Evolutionary conservation across 108 stramenopile species (phyloP).

Genomic region (Cylindrotheca fusiformis): DNA sequence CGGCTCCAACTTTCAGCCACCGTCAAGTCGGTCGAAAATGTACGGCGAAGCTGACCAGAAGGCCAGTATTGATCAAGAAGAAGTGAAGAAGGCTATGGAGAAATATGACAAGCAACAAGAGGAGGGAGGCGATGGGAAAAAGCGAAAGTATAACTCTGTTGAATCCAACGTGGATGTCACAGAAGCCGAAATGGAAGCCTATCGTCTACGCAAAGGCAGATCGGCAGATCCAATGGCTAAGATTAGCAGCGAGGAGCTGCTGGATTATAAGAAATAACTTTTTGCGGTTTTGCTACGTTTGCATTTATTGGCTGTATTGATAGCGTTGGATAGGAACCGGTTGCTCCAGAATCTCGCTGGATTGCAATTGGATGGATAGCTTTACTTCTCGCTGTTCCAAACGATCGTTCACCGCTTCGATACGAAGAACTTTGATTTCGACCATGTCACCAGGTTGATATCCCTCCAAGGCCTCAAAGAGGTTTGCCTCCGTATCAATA

Average conservation of each 20-base stretch:
- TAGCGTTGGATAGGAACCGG: background rate
- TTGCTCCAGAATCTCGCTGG: slow-evolving; percentile 22
- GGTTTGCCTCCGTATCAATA: slow-evolving; percentile 84
- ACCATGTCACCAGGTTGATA: slow-evolving; percentile 84
- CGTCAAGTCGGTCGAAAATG: slow-evolving; percentile 65
- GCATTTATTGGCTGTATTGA: background rate
- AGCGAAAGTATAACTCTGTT: slow-evolving; percentile 90
- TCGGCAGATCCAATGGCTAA: slow-evolving; percentile 89
- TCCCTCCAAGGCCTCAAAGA: slow-evolving; percentile 86
- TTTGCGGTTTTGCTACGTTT: background rate
- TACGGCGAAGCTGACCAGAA: slow-evolving; percentile 86
- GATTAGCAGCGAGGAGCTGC: slow-evolving; percentile 58
- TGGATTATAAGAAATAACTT: slow-evolving; percentile 52
- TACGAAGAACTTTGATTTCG: slow-evolving; percentile 68
- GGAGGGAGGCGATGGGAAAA: slow-evolving; percentile 33
- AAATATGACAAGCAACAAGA: slow-evolving; percentile 40
- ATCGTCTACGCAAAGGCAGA: slow-evolving; percentile 73
- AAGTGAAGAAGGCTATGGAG: slow-evolving; percentile 73
- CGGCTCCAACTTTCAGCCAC: slow-evolving; percentile 25
- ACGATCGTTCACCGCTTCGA: slow-evolving; percentile 33
- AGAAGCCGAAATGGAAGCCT: slow-evolving; percentile 97
- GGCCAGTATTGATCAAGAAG: slow-evolving; percentile 70
- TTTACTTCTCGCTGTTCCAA: slow-evolving; percentile 23
- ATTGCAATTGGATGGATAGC: slow-evolving; percentile 27
- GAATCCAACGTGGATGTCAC: slow-evolving; percentile 88